A percentile compares a stretch with the other conserved stretches of the same genome.
Conservation (phyloP, 345 rosid species). For the Acer campestre region DNA sequence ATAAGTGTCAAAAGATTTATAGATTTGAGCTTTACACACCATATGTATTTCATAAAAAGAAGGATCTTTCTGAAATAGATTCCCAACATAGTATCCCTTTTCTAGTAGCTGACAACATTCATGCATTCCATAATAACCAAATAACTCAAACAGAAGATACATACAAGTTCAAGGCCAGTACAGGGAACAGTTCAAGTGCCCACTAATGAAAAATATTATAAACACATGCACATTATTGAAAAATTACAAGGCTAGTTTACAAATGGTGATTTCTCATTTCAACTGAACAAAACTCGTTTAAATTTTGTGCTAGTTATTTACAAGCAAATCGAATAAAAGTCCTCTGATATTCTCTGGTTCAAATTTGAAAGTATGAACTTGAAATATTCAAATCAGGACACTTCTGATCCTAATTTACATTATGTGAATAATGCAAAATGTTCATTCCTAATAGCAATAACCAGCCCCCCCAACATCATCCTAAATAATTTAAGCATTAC, state of each 20-base stretch:
- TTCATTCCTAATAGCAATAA: not conserved
- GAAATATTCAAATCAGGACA: not conserved
- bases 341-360: too few relatives aligned
- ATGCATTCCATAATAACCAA: not conserved
- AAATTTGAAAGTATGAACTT: not conserved
- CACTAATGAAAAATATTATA: not conserved
- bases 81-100: not conserved
- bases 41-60: not conserved
- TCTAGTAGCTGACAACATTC: not conserved
- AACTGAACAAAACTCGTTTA: not conserved
- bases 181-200: not conserved
- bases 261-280: not conserved
- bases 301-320: not conserved
- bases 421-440: not conserved
- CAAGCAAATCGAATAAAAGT: not conserved
- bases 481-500: not conserved
- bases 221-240: not conserved
- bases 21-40: not conserved
- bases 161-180: not conserved
- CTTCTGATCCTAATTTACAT: not conserved
- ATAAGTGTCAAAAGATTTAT: not conserved
- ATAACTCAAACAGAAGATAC: slow-evolving; percentile 1
- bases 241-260: not conserved
- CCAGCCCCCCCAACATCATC: too few relatives aligned
- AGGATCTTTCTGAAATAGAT: not conserved